Evolutionary conservation across 192 early-diverging fungal genomes (phyloP).

Genomic region (Coemansia interrupta): DNA sequence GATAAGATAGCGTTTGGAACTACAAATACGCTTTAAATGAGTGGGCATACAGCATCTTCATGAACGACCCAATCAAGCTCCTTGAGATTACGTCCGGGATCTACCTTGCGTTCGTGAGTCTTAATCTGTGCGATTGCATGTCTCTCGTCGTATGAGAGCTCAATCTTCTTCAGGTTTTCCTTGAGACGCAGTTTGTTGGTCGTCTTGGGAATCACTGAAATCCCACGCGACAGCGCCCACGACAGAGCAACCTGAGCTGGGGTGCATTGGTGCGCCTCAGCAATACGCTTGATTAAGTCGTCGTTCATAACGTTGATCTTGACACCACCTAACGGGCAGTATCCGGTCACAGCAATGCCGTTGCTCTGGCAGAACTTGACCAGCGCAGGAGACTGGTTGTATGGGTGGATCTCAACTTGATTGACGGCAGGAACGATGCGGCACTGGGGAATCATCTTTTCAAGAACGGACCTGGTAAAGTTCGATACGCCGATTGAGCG

Average conservation of each 20-base stretch:
- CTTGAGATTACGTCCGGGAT: conserved; percentile 21
- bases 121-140: conserved; percentile 27
- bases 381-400: conserved; percentile 58
- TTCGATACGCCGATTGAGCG: conserved; percentile 86
- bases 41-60: conserved; percentile 34
- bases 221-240: conserved; percentile 72
- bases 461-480: conserved; percentile 60
- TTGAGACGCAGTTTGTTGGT: conserved; percentile 62
- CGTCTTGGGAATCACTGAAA: conserved; percentile 78
- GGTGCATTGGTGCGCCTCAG: conserved; percentile 60
- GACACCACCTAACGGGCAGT: conserved; percentile 74
- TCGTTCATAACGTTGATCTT: conserved; percentile 41
- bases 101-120: conserved; percentile 36
- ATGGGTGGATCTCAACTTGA: conserved; percentile 85
- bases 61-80: conserved; percentile 51
- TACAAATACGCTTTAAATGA: conserved; percentile 19
- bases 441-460: conserved; percentile 62
- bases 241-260: conserved; percentile 73
- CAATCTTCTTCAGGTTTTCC: conserved; percentile 40
- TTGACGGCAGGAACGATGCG: conserved; percentile 76
- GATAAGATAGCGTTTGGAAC: too few relatives aligned
- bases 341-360: conserved; percentile 73
- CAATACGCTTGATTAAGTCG: conserved; percentile 61
- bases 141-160: conserved; percentile 34
- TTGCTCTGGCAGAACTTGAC: conserved; percentile 67